A percentile compares a stretch with the other conserved stretches of the same genome.
These are phyloP conservation scores for Citrus cavaleriei DNA, from an alignment of 345 rosid species.

Conservation along the genomic window DNA sequence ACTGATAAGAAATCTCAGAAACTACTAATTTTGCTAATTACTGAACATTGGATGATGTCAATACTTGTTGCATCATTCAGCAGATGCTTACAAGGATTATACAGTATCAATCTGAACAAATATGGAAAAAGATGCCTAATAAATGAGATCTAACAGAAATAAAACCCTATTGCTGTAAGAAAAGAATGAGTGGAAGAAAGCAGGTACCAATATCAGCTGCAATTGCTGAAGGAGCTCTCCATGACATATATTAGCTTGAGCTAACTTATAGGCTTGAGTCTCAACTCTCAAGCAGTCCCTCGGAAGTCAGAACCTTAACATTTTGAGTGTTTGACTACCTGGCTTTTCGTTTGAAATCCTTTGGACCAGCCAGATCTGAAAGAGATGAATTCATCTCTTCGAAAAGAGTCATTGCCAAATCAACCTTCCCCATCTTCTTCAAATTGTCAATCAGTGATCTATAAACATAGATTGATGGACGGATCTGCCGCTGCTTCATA, in stretches of 20 bases:
- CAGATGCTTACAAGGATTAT: neutral
- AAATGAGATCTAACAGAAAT: neutral
- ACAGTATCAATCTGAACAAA: neutral
- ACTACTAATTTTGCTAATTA: neutral
- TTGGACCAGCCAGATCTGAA: constrained; percentile 53
- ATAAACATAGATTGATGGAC: constrained; percentile 62
- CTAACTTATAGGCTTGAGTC: neutral
- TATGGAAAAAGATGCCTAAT: neutral
- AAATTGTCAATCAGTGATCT: constrained; percentile 42
- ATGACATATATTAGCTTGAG: neutral
- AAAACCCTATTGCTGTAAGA: neutral
- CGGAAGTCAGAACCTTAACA: neutral
- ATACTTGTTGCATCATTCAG: neutral
- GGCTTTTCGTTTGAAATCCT: constrained; percentile 54
- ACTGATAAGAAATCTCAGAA: neutral
- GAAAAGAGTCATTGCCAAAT: constrained; percentile 39
- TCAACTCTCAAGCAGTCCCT: neutral
- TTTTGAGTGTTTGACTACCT: constrained; percentile 23
- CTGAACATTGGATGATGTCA: neutral
- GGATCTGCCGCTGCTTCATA: constrained; percentile 62
- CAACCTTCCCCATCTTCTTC: constrained; percentile 50
- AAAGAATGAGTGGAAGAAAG: neutral
- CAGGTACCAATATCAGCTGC: constrained; percentile 16
- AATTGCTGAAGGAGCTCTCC: neutral
- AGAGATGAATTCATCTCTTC: constrained; percentile 63